A percentile compares a stretch with the other conserved stretches of the same genome.
Conservation (phyloP, 805 yeast species). For the Scheffersomyces lignosus region DNA sequence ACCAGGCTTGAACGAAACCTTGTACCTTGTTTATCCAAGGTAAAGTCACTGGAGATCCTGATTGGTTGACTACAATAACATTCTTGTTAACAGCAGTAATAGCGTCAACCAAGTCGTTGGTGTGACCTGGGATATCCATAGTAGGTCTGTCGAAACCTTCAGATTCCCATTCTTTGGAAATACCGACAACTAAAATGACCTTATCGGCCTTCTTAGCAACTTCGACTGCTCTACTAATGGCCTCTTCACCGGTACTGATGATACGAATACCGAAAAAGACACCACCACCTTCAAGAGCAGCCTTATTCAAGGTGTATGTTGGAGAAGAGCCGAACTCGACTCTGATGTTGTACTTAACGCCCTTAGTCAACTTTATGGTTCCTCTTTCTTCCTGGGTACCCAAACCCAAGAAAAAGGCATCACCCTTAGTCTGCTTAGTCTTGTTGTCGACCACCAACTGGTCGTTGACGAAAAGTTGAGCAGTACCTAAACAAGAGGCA, state of each 20-base stretch:
- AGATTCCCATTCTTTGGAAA: conserved; percentile 56
- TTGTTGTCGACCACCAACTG: conserved; percentile 56
- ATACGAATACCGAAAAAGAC: conserved; percentile 25
- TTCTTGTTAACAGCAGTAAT: conserved; percentile 49
- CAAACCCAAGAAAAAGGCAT: conserved; percentile 48
- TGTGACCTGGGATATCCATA: conserved; percentile 52
- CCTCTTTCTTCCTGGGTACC: conserved; percentile 57
- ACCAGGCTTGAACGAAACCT: conserved; percentile 55
- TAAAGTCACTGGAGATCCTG: conserved; percentile 62
- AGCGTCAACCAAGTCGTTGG: conserved; percentile 45
- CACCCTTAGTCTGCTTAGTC: conserved; percentile 50
- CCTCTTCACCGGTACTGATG: conserved; percentile 18
- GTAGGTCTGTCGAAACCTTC: conserved; percentile 57
- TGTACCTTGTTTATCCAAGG: conserved; percentile 49
- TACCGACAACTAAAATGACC: conserved; percentile 52
- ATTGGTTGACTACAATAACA: conserved; percentile 54
- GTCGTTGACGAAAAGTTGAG: conserved; percentile 53
- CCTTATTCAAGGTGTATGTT: conserved; percentile 29
- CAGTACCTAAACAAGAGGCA: conserved; percentile 53
- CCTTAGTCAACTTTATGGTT: conserved; percentile 38
- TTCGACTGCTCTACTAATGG: conserved; percentile 41
- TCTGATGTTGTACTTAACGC: conserved; percentile 43
- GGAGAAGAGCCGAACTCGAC: conserved; percentile 53
- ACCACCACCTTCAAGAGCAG: conserved; percentile 19
- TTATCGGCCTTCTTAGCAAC: conserved; percentile 53